Conservation (phyloP, 2,329 filamentous ascomycete species). For the Ophiostoma sp. region DNA sequence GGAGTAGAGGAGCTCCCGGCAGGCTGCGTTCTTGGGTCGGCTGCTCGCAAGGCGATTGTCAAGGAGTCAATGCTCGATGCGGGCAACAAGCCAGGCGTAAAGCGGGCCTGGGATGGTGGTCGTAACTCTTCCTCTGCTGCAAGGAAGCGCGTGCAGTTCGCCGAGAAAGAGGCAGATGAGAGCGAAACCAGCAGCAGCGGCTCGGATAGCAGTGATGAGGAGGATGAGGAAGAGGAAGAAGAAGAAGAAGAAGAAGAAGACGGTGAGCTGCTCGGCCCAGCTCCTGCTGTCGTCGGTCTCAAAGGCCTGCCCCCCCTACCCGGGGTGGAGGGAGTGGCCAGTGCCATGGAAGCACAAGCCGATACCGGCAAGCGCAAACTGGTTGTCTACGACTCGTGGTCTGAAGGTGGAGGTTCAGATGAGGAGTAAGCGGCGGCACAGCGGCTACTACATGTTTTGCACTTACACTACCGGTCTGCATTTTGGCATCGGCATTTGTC, state of each 20-base stretch:
- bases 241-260: slow-evolving; percentile 12
- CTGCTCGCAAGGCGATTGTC: slow-evolving; percentile 24
- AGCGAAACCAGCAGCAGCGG: slow-evolving; percentile 27
- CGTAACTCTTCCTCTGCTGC: slow-evolving; percentile 5
- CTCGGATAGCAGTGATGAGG: slow-evolving; percentile 16
- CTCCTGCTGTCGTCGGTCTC: neutral
- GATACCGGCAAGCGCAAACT: slow-evolving; percentile 18
- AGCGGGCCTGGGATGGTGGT: slow-evolving; percentile 7
- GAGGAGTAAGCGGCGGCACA: slow-evolving; percentile 15
- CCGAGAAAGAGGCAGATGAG: slow-evolving; percentile 10
- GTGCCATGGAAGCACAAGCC: neutral
- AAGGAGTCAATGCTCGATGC: neutral
- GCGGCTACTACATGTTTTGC: neutral
- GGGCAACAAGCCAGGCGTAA: neutral
- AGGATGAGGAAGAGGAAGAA: neutral
- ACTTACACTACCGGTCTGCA: neutral
- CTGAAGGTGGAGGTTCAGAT: slow-evolving; percentile 27
- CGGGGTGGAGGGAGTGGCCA: neutral
- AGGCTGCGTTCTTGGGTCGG: slow-evolving; percentile 29
- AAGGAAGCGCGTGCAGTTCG: slow-evolving; percentile 19
- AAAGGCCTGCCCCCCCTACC: slow-evolving; percentile 8
- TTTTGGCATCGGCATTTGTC: neutral
- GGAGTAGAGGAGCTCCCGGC: slow-evolving; percentile 26
- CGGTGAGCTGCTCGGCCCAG: neutral
- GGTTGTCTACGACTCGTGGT: slow-evolving; percentile 30